phyloP scores from a whole-genome alignment of 441 rosid species.

The Bruguiera hainesii region DNA sequence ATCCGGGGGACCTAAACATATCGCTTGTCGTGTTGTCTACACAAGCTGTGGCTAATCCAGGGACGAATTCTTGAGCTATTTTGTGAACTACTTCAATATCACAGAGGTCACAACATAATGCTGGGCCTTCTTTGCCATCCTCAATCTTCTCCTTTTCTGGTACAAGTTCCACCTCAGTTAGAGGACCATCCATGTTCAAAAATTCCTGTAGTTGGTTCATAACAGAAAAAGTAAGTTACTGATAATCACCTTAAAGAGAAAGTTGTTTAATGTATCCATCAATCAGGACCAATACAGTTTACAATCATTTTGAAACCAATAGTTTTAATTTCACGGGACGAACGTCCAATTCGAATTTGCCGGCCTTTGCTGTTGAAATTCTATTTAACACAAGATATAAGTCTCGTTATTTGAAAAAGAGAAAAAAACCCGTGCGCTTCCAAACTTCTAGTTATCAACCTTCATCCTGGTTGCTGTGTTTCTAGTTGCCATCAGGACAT shows the following conservation, averaged over 20 bases:
- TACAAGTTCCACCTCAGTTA: conserved; percentile 38
- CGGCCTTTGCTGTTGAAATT: not conserved
- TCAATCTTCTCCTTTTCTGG: conserved; percentile 59
- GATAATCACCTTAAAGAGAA: not conserved
- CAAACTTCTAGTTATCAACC: no score
- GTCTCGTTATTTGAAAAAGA: no score
- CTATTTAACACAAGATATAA: not conserved
- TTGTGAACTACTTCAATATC: conserved; percentile 64
- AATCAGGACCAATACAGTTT: not conserved
- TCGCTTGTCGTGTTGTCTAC: conserved; percentile 84
- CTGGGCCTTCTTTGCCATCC: conserved; percentile 50
- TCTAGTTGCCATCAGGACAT: no score
- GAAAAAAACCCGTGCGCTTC: no score
- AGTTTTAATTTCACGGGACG: not conserved
- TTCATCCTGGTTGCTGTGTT: no score
- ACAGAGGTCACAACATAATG: conserved; percentile 58
- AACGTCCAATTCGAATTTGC: no score
- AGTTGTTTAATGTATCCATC: not conserved
- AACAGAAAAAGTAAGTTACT: not conserved
- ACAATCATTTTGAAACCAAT: not conserved
- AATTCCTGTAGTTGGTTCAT: conserved; percentile 6
- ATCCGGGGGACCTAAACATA: conserved; percentile 62
- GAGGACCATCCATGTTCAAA: conserved; percentile 44
- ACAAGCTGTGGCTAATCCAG: conserved; percentile 79
- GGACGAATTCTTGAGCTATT: conserved; percentile 58